These are phyloP conservation scores for Discostella pseudostelligera DNA, from an alignment of 108 stramenopile species.

Conservation along the genomic window DNA sequence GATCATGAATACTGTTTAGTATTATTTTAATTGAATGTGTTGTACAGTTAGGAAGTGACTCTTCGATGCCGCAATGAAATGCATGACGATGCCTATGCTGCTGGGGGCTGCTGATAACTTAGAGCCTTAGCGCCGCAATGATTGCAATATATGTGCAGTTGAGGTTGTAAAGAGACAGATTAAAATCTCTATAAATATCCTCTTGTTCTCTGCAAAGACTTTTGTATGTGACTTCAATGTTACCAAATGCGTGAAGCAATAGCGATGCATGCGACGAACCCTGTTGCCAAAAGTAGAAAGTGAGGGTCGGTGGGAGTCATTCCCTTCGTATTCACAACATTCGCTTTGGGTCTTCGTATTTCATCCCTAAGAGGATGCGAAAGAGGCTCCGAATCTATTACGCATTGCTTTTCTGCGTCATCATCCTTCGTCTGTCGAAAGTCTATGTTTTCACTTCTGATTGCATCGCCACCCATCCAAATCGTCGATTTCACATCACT, in stretches of 20 bases:
- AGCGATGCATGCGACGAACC: slow-evolving; percentile 8
- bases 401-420: slow-evolving; percentile 2
- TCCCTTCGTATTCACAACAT: background rate
- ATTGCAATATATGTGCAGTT: too few species aligned
- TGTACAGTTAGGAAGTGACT: too few species aligned
- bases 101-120: too few species aligned
- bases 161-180: too few species aligned
- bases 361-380: background rate
- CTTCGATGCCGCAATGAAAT: too few species aligned
- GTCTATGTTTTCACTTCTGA: background rate
- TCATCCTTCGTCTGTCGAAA: background rate
- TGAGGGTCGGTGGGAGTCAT: slow-evolving; percentile 14
- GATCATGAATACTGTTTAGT: background rate
- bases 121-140: too few species aligned
- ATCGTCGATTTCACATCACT: slow-evolving; percentile 7
- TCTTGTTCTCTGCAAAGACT: too few species aligned
- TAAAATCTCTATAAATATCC: too few species aligned
- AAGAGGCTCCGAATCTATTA: background rate
- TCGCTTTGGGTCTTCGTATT: background rate
- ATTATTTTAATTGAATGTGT: background rate
- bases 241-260: slow-evolving; percentile 18
- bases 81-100: too few species aligned
- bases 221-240: background rate
- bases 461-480: slow-evolving; percentile 21
- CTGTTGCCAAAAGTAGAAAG: slow-evolving; percentile 9